Evolutionary conservation across 1,139 yeast genomes (phyloP), one percentile per base, ranked within the genome.

Genomic region (Yamadazyma buinensis): DNA sequence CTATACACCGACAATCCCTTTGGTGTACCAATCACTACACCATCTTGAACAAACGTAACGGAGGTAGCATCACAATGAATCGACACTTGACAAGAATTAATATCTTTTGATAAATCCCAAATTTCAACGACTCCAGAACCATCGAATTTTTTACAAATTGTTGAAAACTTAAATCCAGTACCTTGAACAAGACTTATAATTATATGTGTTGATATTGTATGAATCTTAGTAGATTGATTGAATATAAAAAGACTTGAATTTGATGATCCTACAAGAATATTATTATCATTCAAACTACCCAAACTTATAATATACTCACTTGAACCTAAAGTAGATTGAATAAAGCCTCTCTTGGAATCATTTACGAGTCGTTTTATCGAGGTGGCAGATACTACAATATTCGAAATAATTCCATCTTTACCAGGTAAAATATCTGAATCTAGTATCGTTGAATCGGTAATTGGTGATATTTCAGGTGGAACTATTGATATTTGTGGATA

Each of bases 31-130:
- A 29, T 24, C 5, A 29, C 20, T 5, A 29, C 5, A 14, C 7
- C 8, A 12, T 15, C 26, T 7, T 23, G 8, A 15, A 13, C 10
- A 12, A 29, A 29, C 3, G 17, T 24, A 8, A 29, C 24, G 15
- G 26, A 19, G 12, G 14, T 19, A 14, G 21, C 18, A 10, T 29
- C 23, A 15, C 12, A 14, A 9, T 21, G 10, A 9, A 29, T 13
- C 13, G 17, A 8, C 4, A 29, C 20, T 4, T 12, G 7, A 21
- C 26, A 13, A 7, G 9, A 7, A 29, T 19, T 14, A 8, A 63
- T 34, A 38, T 59, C 64, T 11, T 43, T 49, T 7, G 54, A 48
- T 26, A 80, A 52, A 47, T 80, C 78, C 84, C 84, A 80, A 15
- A 76, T 54, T 37, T 76, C 75, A n/a, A 79, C 47, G 11, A 57